phyloP scores from a whole-genome alignment of 352 stramenopile genomes.

The Globisporangium abappressorium region DNA sequence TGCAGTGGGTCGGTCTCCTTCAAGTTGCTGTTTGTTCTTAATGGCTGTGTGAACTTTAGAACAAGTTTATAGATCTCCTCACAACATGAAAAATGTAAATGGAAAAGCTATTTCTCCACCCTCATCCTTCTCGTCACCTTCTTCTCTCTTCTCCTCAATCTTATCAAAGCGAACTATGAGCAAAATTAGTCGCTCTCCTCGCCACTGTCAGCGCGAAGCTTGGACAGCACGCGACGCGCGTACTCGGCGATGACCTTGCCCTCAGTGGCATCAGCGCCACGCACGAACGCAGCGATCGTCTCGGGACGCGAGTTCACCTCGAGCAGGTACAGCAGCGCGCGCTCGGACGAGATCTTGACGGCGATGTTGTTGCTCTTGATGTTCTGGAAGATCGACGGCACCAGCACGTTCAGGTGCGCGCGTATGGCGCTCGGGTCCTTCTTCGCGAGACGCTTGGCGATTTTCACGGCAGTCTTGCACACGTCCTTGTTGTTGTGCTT shows the following conservation, averaged over 20 bases:
- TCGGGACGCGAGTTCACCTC: conserved; percentile 81
- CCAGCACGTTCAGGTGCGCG: conserved; percentile 49
- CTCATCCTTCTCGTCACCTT: too few species aligned
- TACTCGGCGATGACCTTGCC: conserved; percentile 89
- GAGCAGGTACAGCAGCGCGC: conserved; percentile 84
- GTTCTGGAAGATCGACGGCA: conserved; percentile 75
- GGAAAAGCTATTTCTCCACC: conserved; percentile 1
- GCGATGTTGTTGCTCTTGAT: conserved; percentile 90
- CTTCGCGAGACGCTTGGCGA: conserved; percentile 76
- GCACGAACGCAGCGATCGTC: conserved; percentile 72
- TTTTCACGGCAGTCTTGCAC: conserved; percentile 61
- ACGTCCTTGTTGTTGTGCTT: conserved; percentile 81
- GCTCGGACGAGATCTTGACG: conserved; percentile 84
- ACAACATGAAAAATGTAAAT: not conserved
- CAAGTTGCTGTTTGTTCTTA: too few species aligned
- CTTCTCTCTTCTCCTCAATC: not conserved
- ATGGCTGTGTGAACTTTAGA: too few species aligned
- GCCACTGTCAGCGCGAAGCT: conserved; percentile 83
- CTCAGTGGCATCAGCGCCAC: conserved; percentile 42
- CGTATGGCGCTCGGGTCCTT: conserved; percentile 54
- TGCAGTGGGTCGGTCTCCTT: too few species aligned
- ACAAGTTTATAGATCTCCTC: too few species aligned
- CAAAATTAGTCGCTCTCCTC: conserved; percentile 69
- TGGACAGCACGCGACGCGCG: conserved; percentile 79
- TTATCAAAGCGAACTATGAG: not conserved